Evolutionary conservation across 208 protist species (phyloP).

Genomic region (Acanthamoeba rhysodes): DNA sequence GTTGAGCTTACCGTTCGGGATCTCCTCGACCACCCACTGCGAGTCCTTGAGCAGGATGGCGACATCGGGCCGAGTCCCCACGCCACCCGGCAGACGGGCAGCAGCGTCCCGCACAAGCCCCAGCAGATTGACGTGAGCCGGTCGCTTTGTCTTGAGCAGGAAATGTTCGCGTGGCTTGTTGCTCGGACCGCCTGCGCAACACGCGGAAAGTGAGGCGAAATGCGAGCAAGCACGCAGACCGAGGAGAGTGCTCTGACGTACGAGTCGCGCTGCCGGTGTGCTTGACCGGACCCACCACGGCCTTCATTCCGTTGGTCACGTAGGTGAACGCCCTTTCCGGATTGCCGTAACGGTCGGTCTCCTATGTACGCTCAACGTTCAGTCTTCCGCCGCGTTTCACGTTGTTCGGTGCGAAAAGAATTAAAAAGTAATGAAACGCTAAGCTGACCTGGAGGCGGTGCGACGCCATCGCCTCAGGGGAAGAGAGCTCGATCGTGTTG

Average conservation of each 20-base stretch:
- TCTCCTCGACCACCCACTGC: conserved; percentile 75
- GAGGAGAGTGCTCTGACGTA: too few species aligned
- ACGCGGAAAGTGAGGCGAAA: neutral
- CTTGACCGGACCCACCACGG: conserved; percentile 64
- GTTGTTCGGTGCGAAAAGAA: neutral
- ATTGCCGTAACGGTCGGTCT: conserved; percentile 46
- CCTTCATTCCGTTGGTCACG: conserved; percentile 69
- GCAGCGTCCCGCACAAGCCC: conserved; percentile 74
- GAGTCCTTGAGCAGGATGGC: conserved; percentile 78
- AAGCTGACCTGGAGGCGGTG: conserved; percentile 5
- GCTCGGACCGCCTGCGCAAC: conserved; percentile 22
- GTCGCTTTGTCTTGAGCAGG: conserved; percentile 77
- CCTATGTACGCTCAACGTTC: neutral
- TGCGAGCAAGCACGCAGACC: neutral
- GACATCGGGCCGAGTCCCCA: conserved; percentile 77
- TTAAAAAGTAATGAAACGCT: neutral
- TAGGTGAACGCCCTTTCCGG: conserved; percentile 54
- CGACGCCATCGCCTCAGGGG: conserved; percentile 17
- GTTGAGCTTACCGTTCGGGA: conserved; percentile 65
- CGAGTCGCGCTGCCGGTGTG: conserved; percentile 22
- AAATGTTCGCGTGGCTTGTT: conserved; percentile 79
- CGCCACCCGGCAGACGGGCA: conserved; percentile 76
- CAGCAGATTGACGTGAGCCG: conserved; percentile 76
- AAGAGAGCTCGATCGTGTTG: conserved; percentile 18
- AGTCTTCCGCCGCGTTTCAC: too few species aligned